Evolutionary conservation across 2,329 filamentous ascomycete species (phyloP).

Genomic region (Aspergillus jensenii): DNA sequence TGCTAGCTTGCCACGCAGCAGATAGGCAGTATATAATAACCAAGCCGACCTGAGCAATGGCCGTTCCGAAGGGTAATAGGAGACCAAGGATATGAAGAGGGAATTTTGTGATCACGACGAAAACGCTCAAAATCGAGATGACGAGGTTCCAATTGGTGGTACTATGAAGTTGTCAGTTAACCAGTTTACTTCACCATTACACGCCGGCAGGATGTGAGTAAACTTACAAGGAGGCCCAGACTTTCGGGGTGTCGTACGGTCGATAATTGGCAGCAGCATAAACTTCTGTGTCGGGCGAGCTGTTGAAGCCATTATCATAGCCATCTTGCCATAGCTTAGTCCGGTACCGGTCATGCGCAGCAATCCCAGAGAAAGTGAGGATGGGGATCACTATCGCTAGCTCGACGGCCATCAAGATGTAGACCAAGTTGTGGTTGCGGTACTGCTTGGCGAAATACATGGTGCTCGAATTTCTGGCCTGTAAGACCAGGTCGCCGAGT

Average conservation of each 20-base stretch:
- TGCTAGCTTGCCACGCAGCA: slow-evolving; percentile 55
- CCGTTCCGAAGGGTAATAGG: slow-evolving; percentile 56
- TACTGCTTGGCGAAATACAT: slow-evolving; percentile 56
- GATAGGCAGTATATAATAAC: slow-evolving; percentile 56
- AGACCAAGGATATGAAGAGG: slow-evolving; percentile 58
- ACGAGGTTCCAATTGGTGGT: slow-evolving; percentile 62
- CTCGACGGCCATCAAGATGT: slow-evolving; percentile 55
- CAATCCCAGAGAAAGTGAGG: slow-evolving; percentile 62
- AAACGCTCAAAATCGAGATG: slow-evolving; percentile 60
- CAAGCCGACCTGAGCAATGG: slow-evolving; percentile 52
- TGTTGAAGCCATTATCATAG: slow-evolving; percentile 62
- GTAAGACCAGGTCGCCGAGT: not conserved
- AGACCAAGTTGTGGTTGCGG: slow-evolving; percentile 52
- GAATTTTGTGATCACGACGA: slow-evolving; percentile 59
- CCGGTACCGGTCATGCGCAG: slow-evolving; percentile 60
- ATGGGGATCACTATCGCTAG: slow-evolving; percentile 58
- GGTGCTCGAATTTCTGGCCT: slow-evolving; percentile 12
- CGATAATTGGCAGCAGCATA: slow-evolving; percentile 62
- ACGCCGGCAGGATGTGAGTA: not conserved
- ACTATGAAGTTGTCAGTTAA: slow-evolving; percentile 38
- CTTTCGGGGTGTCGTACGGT: slow-evolving; percentile 52
- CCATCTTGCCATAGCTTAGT: slow-evolving; percentile 64
- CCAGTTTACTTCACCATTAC: not conserved
- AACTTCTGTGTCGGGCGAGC: slow-evolving; percentile 54
- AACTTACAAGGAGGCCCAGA: slow-evolving; percentile 62